Conservation (phyloP, 495 filamentous ascomycete species). For the Aspergillus funiculosus region DNA sequence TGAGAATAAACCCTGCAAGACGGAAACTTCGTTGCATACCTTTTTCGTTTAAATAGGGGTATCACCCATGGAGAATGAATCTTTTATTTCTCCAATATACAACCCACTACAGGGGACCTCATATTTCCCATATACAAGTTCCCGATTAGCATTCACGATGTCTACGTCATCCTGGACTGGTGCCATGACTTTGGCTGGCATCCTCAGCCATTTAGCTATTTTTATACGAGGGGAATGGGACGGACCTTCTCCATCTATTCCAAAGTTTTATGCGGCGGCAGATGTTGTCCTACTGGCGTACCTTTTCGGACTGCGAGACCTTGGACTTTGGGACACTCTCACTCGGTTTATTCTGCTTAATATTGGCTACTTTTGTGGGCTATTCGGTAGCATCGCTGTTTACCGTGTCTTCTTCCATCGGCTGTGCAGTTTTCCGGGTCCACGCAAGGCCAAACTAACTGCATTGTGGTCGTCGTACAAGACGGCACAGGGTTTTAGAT, state of each 20-base stretch:
- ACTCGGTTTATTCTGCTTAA: background rate
- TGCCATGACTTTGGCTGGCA: background rate
- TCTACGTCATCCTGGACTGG: background rate
- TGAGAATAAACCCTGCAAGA: too few relatives aligned
- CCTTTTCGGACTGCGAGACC: background rate
- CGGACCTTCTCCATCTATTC: background rate
- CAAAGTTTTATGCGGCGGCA: background rate
- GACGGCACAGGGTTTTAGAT: slow-evolving; percentile 22
- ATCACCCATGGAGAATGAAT: background rate
- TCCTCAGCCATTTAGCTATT: background rate
- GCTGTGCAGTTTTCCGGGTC: slow-evolving; percentile 39
- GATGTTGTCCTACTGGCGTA: background rate
- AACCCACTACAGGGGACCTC: background rate
- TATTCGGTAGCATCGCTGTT: slow-evolving; percentile 40
- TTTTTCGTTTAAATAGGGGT: too few relatives aligned
- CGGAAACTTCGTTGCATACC: too few relatives aligned
- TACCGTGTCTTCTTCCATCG: slow-evolving; percentile 43
- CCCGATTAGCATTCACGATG: background rate
- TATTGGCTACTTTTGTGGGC: slow-evolving; percentile 1
- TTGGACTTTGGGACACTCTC: background rate
- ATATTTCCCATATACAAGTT: background rate
- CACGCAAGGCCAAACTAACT: slow-evolving; percentile 32
- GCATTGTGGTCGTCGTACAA: slow-evolving; percentile 40
- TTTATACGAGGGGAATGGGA: slow-evolving; percentile 3
- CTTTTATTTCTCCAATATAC: background rate